Conservation (phyloP, 2,329 filamentous ascomycete genomes). For the Raffaelea albimanens region DNA sequence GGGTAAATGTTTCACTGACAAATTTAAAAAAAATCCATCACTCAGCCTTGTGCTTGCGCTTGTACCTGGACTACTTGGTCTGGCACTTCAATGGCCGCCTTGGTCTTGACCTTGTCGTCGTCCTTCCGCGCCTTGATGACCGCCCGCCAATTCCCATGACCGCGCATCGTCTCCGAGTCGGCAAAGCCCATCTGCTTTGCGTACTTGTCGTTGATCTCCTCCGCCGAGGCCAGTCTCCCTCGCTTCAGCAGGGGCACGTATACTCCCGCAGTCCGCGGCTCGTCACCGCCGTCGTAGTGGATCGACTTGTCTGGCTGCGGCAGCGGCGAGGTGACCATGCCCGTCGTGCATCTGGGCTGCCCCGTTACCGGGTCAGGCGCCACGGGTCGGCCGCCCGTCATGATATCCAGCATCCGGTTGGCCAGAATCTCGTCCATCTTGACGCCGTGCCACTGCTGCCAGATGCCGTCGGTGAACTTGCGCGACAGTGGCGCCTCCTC, state of each 20-base stretch:
- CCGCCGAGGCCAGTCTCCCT: constrained; percentile 35
- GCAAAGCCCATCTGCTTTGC: constrained; percentile 52
- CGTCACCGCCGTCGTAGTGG: constrained; percentile 48
- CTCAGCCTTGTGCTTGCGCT: too few relatives aligned
- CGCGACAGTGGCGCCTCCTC: constrained; percentile 47
- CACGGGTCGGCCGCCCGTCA: constrained; percentile 21
- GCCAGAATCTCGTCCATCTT: constrained; percentile 89
- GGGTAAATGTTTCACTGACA: too few relatives aligned
- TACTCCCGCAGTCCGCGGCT: constrained; percentile 36
- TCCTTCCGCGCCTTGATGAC: constrained; percentile 19
- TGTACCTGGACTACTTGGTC: too few relatives aligned
- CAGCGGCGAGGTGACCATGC: background rate
- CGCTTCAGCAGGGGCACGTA: constrained; percentile 48
- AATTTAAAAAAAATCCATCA: too few relatives aligned
- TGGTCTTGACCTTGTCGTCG: constrained; percentile 13
- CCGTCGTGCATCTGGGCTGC: constrained; percentile 10
- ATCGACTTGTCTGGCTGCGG: constrained; percentile 18
- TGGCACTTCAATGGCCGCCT: background rate
- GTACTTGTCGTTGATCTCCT: constrained; percentile 51
- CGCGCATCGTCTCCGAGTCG: constrained; percentile 38
- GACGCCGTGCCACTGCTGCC: constrained; percentile 70
- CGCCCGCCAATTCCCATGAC: constrained; percentile 24
- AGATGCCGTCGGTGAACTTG: constrained; percentile 65
- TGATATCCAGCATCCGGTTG: constrained; percentile 59
- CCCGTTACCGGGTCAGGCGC: constrained; percentile 31